Base-by-base conservation (phyloP, 2,329 filamentous ascomycete species). In the Grosmannia penicillata region DNA sequence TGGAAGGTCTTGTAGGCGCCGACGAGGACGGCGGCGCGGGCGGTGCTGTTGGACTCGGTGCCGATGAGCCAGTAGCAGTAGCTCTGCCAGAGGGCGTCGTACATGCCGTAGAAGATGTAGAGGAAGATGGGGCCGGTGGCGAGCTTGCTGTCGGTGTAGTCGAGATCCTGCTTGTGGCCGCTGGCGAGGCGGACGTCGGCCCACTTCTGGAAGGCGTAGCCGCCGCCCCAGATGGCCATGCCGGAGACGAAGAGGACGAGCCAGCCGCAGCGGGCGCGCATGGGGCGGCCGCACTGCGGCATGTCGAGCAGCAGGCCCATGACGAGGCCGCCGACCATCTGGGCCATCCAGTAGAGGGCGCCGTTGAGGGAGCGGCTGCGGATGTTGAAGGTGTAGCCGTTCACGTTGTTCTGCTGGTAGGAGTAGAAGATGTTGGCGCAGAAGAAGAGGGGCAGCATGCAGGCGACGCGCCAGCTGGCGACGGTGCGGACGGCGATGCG, bases 361-460 rank as follows among this genome's bases (percentile, higher is more conserved):
- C 63, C 62, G 50, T 72, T 71, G 33, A 72, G 61, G 4, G 68
- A 64, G n/a, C 68, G 66, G 4, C 66, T 65, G 40, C 69, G 64
- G 39, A 69, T 64, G 47, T 68, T 66, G 55, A 73, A 74, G 25
- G 62, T 63, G 41, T 60, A 57, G 10, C 62, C 64, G 53, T 74
- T 74, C 52, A 72, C 66, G 42, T 58, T 56, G 49, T 71, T 70
- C 44, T 68, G 66, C 49, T 72, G 68, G 49, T 72, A 72, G 31
- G 65, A 66, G 34, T 72, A 72, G 49, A 71, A 71, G 39, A 66
- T 59, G 48, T 72, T 87, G 54, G 76, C 81, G 35, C 76, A 71
- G 53, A 81, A 70, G 62, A 87, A 87, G 75, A 85, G 82, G 49
- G 81, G 82, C 61, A 85, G 87, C 18, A 89, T 60, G 45, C 56